Conservation (phyloP, 768 basidiomycete genomes). For the Mycena leptocephala region DNA sequence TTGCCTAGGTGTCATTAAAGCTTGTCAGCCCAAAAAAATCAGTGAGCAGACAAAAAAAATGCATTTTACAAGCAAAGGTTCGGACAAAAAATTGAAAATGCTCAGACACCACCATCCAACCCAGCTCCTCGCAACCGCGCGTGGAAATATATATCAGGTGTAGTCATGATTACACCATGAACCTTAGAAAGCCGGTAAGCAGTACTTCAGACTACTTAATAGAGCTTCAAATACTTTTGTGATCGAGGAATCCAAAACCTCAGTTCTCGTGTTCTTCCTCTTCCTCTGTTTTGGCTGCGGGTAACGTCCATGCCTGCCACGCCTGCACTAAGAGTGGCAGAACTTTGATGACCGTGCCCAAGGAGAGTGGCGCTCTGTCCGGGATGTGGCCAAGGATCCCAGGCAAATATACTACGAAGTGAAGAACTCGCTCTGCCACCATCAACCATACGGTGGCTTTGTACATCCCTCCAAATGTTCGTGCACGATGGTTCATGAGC, state of each 20-base stretch:
- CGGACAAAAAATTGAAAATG: conserved; percentile 1
- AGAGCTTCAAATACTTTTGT: conserved; percentile 3
- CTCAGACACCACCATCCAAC: background rate
- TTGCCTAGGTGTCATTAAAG: background rate
- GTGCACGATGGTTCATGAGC: conserved; percentile 24
- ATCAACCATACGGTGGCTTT: conserved; percentile 16
- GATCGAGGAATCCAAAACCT: conserved; percentile 11
- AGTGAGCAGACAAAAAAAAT: background rate
- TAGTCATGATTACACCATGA: conserved; percentile 8
- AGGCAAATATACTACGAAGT: conserved; percentile 14
- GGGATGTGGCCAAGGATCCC: conserved; percentile 20
- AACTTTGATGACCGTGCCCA: conserved; percentile 12
- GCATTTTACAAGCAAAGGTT: conserved; percentile 3
- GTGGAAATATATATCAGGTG: conserved; percentile 5
- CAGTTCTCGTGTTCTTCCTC: conserved; percentile 17
- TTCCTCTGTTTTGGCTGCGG: conserved; percentile 9
- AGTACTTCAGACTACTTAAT: conserved; percentile 5
- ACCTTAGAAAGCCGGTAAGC: conserved; percentile 3
- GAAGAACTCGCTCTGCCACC: conserved; percentile 19
- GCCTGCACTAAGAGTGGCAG: conserved; percentile 13
- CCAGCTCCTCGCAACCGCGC: conserved; percentile 3
- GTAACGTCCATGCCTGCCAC: conserved; percentile 21
- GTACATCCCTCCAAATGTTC: conserved; percentile 26
- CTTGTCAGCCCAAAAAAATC: conserved; percentile 7
- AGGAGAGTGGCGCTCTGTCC: conserved; percentile 15